Evolutionary conservation across 2,329 filamentous ascomycete genomes (phyloP).

Genomic region (Aspergillus puulaauensis): DNA sequence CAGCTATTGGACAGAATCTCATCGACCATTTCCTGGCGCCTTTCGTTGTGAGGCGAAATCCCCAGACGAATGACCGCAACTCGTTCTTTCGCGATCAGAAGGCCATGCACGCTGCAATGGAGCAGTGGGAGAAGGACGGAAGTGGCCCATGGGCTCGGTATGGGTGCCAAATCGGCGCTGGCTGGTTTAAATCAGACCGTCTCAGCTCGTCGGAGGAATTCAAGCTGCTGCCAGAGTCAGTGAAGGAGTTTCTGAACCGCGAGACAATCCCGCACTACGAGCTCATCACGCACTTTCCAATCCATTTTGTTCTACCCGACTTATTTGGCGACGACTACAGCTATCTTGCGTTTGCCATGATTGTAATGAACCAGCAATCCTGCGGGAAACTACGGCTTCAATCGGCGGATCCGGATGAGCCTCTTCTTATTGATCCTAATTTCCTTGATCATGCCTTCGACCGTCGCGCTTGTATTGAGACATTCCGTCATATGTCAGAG

Average conservation of each 20-base stretch:
- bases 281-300: slow-evolving; percentile 48
- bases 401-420: slow-evolving; percentile 52
- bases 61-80: slow-evolving; percentile 44
- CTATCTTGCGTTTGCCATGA: slow-evolving; percentile 48
- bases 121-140: slow-evolving; percentile 49
- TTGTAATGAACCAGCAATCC: slow-evolving; percentile 56
- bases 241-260: slow-evolving; percentile 39
- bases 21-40: background rate
- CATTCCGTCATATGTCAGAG: slow-evolving; percentile 44
- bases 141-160: slow-evolving; percentile 39
- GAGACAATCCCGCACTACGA: slow-evolving; percentile 60
- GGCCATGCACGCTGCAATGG: slow-evolving; percentile 46
- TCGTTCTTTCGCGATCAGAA: slow-evolving; percentile 46
- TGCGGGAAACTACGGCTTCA: slow-evolving; percentile 54
- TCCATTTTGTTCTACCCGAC: slow-evolving; percentile 43
- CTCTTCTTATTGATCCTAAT: slow-evolving; percentile 55
- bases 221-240: slow-evolving; percentile 43
- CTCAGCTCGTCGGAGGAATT: slow-evolving; percentile 50
- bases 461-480: slow-evolving; percentile 50
- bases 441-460: slow-evolving; percentile 58
- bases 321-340: slow-evolving; percentile 36
- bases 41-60: slow-evolving; percentile 36
- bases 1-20: slow-evolving; percentile 42
- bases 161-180: slow-evolving; percentile 38
- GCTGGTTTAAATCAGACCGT: slow-evolving; percentile 44